Evolutionary conservation across 1,139 yeast genomes (phyloP), one percentile per base, ranked within the genome.

Genomic region (Debaryomyces udenii): DNA sequence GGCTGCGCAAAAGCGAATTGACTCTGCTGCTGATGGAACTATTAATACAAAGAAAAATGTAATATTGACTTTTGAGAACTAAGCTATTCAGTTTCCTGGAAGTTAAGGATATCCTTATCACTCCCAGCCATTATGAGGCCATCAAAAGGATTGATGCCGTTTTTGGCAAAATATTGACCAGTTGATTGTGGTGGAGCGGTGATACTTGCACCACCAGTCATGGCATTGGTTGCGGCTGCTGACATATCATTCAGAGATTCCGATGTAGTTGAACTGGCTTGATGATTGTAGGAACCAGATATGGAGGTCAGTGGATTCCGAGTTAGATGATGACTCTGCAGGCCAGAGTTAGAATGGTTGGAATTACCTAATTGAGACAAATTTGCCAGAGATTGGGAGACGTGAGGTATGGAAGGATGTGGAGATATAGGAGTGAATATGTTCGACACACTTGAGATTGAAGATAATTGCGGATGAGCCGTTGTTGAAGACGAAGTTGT

Each of bases 131-230:
- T 52, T 14, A 69, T 68, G 31, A 69, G 52, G 10, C 73, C 73
- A 47, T 70, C 76, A 46, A 69, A 70, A 9, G 76, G 76, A 48
- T 70, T 70, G 52, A 65, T 55, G 0, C 73, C 74, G 44, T 65
- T 63, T 40, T 57, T 66, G 6, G 70, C 74, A 44, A 52, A 64
- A 47, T 52, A 62, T 44, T 66, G 74, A 4, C 73, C 74, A 2
- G 57, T 51, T 1, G 73, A 62, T 36, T 66, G 70, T 1, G 66
- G 60, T 1, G 73, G 70, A 1, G 70, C 70, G 3, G 70, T 64
- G 18, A 56, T 47, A 27, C 40, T 37, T 13, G 40, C 40, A 9
- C 40, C 40, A 17, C 31, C 35, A 27, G 31, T 31, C 23, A 39
- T 40, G 3, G 30, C 35, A 18, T 39, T 36, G n/a, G 43, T 34